Conservation (phyloP, 768 basidiomycete species). For the Auricularia sp. region DNA sequence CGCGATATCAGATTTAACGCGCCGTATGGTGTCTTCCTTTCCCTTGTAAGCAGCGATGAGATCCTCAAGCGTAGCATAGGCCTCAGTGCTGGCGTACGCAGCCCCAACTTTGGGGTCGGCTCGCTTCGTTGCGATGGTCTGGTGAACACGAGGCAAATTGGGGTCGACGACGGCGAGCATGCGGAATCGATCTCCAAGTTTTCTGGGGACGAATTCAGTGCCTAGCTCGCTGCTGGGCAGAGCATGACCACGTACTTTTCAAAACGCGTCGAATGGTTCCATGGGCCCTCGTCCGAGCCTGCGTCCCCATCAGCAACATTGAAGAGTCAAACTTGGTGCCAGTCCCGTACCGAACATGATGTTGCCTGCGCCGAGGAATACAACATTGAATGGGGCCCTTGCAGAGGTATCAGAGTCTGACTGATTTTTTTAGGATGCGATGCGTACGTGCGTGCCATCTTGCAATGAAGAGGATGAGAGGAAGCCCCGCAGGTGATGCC, state of each 20-base stretch:
- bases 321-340: neutral
- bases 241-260: slow-evolving; percentile 52
- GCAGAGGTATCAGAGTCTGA: too few species aligned
- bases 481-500: too few species aligned
- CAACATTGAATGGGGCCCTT: slow-evolving; percentile 77
- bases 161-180: slow-evolving; percentile 94
- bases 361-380: slow-evolving; percentile 93
- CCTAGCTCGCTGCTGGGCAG: neutral
- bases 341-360: slow-evolving; percentile 82
- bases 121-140: slow-evolving; percentile 81
- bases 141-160: slow-evolving; percentile 67
- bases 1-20: neutral
- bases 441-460: too few species aligned
- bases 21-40: neutral
- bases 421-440: too few species aligned
- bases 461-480: too few species aligned
- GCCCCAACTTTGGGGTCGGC: slow-evolving; percentile 79
- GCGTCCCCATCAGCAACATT: slow-evolving; percentile 6
- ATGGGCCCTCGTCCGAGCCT: slow-evolving; percentile 84
- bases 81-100: slow-evolving; percentile 82
- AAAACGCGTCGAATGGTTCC: slow-evolving; percentile 88
- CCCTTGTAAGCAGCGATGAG: slow-evolving; percentile 38
- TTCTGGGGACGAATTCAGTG: slow-evolving; percentile 34
- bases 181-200: slow-evolving; percentile 91
- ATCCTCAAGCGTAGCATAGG: slow-evolving; percentile 78